A percentile compares a stretch with the other conserved stretches of the same genome.
These are phyloP conservation scores for Hypoxylon cercidicola DNA, from an alignment of 495 filamentous ascomycete species.

Conservation along the genomic window DNA sequence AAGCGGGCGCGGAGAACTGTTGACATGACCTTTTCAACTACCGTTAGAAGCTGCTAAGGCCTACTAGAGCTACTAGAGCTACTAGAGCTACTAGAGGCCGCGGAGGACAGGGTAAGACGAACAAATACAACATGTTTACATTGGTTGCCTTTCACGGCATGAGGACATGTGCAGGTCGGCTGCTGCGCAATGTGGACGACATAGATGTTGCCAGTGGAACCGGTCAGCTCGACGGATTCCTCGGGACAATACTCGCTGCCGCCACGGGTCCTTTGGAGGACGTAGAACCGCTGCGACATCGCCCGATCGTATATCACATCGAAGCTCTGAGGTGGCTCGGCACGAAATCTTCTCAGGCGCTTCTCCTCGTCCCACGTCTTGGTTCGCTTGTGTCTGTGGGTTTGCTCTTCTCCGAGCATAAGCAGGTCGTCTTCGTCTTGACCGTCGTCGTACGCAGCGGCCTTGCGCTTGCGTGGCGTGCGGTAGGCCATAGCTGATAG, in stretches of 20 bases:
- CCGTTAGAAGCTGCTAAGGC: neutral
- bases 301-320: conserved; percentile 52
- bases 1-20: conserved; percentile 71
- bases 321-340: conserved; percentile 48
- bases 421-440: neutral
- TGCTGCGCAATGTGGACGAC: conserved; percentile 59
- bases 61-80: no score
- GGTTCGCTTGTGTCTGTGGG: conserved; percentile 1
- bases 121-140: conserved; percentile 68
- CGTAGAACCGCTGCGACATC: conserved; percentile 55
- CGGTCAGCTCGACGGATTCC: conserved; percentile 72
- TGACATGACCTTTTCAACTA: conserved; percentile 62
- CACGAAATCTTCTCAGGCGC: conserved; percentile 48
- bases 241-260: conserved; percentile 45
- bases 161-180: conserved; percentile 76
- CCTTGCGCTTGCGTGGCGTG: conserved; percentile 34
- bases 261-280: conserved; percentile 49
- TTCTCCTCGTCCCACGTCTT: conserved; percentile 20
- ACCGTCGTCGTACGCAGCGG: neutral
- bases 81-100: no score
- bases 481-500: no score
- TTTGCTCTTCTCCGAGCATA: conserved; percentile 6
- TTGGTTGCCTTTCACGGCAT: conserved; percentile 69
- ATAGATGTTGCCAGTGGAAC: conserved; percentile 82
- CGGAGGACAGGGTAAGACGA: conserved; percentile 10